Evolutionary conservation across 352 stramenopile genomes (phyloP), one percentile per base, ranked within the genome.

Genomic region (Pythium pyrilobum): DNA sequence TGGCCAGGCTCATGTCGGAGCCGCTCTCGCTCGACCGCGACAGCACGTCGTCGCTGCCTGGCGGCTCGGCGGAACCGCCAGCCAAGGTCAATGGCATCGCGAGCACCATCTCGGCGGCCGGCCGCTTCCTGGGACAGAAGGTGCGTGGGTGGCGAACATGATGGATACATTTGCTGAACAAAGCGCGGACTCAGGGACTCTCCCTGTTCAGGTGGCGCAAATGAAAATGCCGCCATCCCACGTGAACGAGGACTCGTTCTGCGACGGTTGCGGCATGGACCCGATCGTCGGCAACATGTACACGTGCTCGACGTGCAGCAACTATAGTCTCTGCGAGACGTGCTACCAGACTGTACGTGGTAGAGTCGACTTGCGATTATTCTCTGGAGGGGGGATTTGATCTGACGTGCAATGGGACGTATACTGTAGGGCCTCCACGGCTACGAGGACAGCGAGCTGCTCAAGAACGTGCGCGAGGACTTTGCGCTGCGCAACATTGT

Each of bases 201-300:
- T n/a, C n/a, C n/a, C 8, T 49, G 27, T 41, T 20, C 24, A 81
- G 71, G 69, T 95, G 23, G 77, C 82, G 38, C 68, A 81, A 55
- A 77, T 91, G 68, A 92, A 92, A 65, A 74, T 86, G 38, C 71
- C 81, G 38, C 58, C 77, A 13, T 69, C 67, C 8, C 75, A 92
- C 45, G 73, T 95, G 38, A 90, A 95, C 65, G 78, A 90, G 13
- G 81, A 95, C 61, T 93, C 85, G 58, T 95, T 95, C 73, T 95
- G 85, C 60, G 85, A 95, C 52, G 85, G 85, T 51, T 95, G 85
- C 48, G 85, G 85, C 53, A 90, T 95, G 85, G 82, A 93, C 56
- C 85, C 85, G 16, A 88, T 95, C 57, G 65, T 93, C 15, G 85
- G 85, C 28, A 81, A 92, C 70, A 92, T 92, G 81, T 95, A 88